Percentiles rank a stretch among this genome's conserved stretches.
These are phyloP conservation scores for Microdochium bolleyi DNA, from an alignment of 2,329 filamentous ascomycete genomes.

Conservation along the genomic window DNA sequence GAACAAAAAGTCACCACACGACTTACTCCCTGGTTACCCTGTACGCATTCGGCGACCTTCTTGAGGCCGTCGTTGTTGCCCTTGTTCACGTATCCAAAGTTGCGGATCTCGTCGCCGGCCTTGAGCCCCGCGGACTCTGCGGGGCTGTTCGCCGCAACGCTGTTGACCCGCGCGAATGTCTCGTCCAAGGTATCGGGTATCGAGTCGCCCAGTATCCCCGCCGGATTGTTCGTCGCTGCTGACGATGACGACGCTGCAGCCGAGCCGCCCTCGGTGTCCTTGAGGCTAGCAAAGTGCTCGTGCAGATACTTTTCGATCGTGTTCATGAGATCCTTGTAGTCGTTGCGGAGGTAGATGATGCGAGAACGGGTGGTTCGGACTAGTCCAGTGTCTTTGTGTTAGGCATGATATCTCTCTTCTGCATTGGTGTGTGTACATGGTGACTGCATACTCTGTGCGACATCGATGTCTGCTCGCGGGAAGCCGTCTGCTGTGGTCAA, in stretches of 20 bases:
- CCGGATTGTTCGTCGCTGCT: conserved; percentile 7
- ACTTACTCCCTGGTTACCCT: conserved; percentile 80
- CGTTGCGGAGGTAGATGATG: conserved; percentile 84
- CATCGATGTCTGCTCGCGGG: conserved; percentile 86
- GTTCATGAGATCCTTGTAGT: conserved; percentile 85
- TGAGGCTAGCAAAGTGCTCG: conserved; percentile 73
- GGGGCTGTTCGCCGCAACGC: conserved; percentile 68
- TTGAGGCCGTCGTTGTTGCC: conserved; percentile 79
- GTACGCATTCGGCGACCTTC: conserved; percentile 83
- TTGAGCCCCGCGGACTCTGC: conserved; percentile 76
- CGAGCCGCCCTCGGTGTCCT: conserved; percentile 37
- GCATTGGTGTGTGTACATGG: neutral
- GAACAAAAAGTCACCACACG: conserved; percentile 1
- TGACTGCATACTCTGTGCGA: conserved; percentile 69
- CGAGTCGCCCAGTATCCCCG: conserved; percentile 21
- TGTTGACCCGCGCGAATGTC: conserved; percentile 86
- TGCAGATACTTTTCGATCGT: conserved; percentile 81
- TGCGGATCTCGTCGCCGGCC: conserved; percentile 71
- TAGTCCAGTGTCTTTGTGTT: conserved; percentile 26
- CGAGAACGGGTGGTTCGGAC: conserved; percentile 88
- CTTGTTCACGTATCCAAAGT: conserved; percentile 77
- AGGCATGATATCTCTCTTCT: too few relatives aligned
- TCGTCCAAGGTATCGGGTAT: conserved; percentile 24
- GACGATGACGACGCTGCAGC: conserved; percentile 8
- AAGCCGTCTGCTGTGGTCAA: conserved; percentile 87